These are phyloP conservation scores for Xylaria venustula DNA, from an alignment of 495 filamentous ascomycete genomes.

Conservation along the genomic window DNA sequence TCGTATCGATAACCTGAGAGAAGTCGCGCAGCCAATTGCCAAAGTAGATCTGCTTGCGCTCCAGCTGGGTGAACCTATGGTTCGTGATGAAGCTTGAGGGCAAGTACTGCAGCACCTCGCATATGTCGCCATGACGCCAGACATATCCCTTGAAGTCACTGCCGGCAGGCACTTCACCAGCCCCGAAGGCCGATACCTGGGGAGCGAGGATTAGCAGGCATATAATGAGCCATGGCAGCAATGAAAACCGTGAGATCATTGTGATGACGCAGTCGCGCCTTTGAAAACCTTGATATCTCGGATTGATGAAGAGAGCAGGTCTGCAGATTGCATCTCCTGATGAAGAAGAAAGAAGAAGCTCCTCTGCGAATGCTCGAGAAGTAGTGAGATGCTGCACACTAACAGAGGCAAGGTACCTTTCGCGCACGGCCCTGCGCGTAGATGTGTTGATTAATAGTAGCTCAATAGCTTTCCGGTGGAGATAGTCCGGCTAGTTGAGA, in stretches of 20 bases:
- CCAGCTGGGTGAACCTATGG: conserved; percentile 80
- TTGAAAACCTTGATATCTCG: not conserved
- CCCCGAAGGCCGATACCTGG: conserved; percentile 67
- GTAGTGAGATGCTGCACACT: not conserved
- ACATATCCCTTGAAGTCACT: conserved; percentile 77
- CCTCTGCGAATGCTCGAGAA: not conserved
- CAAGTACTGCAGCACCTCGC: conserved; percentile 16
- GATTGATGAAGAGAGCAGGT: not conserved
- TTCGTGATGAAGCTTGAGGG: conserved; percentile 72
- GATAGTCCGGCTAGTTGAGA: no score
- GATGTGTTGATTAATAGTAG: no score
- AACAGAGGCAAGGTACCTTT: not conserved
- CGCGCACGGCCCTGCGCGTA: no score
- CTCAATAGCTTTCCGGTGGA: no score
- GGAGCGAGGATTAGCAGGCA: conserved; percentile 54
- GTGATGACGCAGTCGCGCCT: not conserved
- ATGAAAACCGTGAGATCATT: conserved; percentile 4
- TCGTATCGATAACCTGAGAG: conserved; percentile 65
- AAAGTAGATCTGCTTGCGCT: conserved; percentile 72
- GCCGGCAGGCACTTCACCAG: conserved; percentile 78
- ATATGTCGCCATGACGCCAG: conserved; percentile 71
- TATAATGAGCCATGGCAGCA: conserved; percentile 6
- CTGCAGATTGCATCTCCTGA: no score
- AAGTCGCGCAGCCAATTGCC: conserved; percentile 76
- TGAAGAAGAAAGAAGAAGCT: no score